Percentiles rank a stretch among this genome's conserved stretches.
Conservation (phyloP, 116 monocot genomes). For the Dioscorea cayenensis region DNA sequence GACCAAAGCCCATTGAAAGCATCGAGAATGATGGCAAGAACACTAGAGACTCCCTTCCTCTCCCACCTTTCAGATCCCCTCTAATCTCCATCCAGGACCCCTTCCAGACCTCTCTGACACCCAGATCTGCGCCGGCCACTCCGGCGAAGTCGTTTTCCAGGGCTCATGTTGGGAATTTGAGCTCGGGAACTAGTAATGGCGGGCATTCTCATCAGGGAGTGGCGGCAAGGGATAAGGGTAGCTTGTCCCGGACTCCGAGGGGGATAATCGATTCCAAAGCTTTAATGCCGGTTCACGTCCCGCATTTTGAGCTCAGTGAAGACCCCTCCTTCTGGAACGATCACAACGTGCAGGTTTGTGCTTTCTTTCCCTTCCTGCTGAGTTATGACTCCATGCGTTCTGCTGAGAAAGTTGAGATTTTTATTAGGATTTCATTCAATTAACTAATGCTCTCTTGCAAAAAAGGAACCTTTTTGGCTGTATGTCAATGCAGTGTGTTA, state of each 20-base stretch:
- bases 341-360: conserved; percentile 54
- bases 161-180: background rate
- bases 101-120: conserved; percentile 15
- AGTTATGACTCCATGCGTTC: too few species aligned
- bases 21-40: conserved; percentile 34
- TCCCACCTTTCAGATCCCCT: conserved; percentile 30
- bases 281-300: conserved; percentile 19
- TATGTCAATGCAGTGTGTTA: too few species aligned
- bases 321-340: conserved; percentile 58
- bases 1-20: conserved; percentile 10
- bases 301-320: conserved; percentile 51
- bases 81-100: conserved; percentile 47
- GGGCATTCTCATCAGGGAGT: background rate
- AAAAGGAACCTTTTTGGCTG: too few species aligned
- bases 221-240: conserved; percentile 16
- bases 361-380: background rate
- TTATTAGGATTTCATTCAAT: background rate
- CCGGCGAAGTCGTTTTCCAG: conserved; percentile 20
- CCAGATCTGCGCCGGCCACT: conserved; percentile 29
- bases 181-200: background rate
- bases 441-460: too few species aligned
- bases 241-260: conserved; percentile 15
- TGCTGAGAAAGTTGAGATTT: background rate
- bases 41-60: conserved; percentile 2
- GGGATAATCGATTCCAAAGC: conserved; percentile 12